phyloP scores from a whole-genome alignment of 73 alveolate species.

The Paramecium sonneborni region DNA sequence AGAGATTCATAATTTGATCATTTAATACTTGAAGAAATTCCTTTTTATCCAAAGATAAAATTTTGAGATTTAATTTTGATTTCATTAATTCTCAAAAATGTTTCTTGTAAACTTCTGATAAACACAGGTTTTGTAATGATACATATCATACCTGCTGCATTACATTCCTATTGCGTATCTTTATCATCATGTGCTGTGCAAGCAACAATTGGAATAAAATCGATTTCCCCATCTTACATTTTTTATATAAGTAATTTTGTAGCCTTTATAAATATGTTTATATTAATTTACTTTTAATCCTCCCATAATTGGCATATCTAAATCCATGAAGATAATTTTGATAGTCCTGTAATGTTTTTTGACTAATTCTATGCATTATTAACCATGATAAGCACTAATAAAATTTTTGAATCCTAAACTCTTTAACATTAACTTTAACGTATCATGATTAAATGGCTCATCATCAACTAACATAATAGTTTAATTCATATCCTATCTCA shows the following conservation, averaged over 20 bases:
- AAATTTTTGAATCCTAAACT: not conserved
- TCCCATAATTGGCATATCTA: conserved; percentile 57
- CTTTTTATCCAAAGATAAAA: not conserved
- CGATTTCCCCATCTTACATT: conserved; percentile 7
- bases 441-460: conserved; percentile 50
- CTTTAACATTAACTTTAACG: not conserved
- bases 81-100: not conserved
- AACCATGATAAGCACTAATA: conserved; percentile 28
- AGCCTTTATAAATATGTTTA: not conserved
- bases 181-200: conserved; percentile 55
- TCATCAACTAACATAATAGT: conserved; percentile 33
- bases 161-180: not conserved
- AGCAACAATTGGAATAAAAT: conserved; percentile 1
- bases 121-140: conserved; percentile 41
- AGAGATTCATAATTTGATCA: not conserved
- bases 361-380: conserved; percentile 35
- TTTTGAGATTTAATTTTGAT: not conserved
- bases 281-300: not conserved
- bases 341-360: not conserved
- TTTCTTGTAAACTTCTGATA: not conserved
- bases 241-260: not conserved
- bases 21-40: not conserved
- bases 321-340: conserved; percentile 20
- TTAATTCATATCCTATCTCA: not conserved
- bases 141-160: conserved; percentile 4